These are phyloP conservation scores for Monilinia fructicola DNA, from an alignment of 2,329 filamentous ascomycete species.

Conservation along the genomic window DNA sequence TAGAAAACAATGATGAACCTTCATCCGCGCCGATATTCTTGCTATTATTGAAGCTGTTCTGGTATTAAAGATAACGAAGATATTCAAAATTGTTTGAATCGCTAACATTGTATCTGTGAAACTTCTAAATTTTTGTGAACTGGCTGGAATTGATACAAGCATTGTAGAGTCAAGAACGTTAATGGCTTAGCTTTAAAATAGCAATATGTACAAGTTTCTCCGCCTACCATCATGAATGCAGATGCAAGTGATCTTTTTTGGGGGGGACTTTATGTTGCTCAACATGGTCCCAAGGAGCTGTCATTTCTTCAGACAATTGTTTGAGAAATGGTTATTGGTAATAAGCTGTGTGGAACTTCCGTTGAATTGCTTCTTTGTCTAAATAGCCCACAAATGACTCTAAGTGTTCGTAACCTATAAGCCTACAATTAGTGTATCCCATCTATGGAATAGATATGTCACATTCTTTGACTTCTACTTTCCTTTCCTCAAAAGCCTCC, in stretches of 20 bases:
- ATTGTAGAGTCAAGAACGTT: no score
- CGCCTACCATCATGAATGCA: background rate
- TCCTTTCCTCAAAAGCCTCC: conserved; percentile 25
- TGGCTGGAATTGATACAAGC: no score
- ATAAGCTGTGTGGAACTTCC: background rate
- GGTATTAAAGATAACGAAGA: background rate
- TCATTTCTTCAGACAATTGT: background rate
- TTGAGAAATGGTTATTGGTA: background rate
- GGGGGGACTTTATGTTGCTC: no score
- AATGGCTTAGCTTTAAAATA: no score
- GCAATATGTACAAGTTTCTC: no score
- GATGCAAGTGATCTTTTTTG: no score
- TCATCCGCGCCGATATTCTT: background rate
- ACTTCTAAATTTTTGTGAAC: no score
- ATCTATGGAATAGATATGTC: background rate
- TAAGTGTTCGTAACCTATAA: background rate
- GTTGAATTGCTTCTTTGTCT: background rate
- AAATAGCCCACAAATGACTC: background rate
- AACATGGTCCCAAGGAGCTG: no score
- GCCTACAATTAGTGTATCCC: background rate
- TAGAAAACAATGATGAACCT: background rate
- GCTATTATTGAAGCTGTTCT: background rate
- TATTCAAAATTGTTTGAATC: no score
- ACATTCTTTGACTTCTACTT: background rate
- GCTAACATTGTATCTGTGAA: no score